Conservation (phyloP, 2,329 filamentous ascomycete species). For the Penicillium concentricum region DNA sequence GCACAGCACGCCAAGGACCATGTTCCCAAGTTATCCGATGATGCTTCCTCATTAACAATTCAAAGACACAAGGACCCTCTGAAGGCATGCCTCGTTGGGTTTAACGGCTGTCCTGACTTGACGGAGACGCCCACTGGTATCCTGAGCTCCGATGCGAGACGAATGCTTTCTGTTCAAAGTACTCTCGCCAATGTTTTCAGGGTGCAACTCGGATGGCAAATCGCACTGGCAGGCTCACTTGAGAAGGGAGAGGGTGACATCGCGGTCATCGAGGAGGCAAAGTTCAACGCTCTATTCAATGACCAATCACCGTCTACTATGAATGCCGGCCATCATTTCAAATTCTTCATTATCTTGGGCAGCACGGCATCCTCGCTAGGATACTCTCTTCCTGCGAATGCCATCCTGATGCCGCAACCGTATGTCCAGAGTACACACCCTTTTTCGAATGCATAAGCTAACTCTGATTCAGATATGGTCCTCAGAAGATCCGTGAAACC, state of each 20-base stretch:
- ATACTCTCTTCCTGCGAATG: constrained; percentile 7
- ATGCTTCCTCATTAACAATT: not conserved
- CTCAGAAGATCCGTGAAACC: constrained; percentile 26
- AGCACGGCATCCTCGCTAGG: not conserved
- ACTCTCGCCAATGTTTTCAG: constrained; percentile 27
- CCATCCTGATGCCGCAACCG: constrained; percentile 29
- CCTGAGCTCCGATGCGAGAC: constrained; percentile 27
- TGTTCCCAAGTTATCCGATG: not conserved
- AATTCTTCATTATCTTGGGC: constrained; percentile 24
- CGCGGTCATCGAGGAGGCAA: constrained; percentile 28
- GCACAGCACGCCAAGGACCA: constrained; percentile 9
- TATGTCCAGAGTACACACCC: constrained; percentile 10
- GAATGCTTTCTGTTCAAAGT: constrained; percentile 28
- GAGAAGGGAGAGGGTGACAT: constrained; percentile 26
- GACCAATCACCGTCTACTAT: constrained; percentile 7
- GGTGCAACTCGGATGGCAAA: constrained; percentile 23
- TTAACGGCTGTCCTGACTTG: constrained; percentile 26
- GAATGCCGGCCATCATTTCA: constrained; percentile 4
- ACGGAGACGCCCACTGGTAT: constrained; percentile 23
- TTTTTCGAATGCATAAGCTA: constrained; percentile 3
- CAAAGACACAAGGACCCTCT: not conserved
- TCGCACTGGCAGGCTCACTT: constrained; percentile 26
- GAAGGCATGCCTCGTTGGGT: constrained; percentile 29
- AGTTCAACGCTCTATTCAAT: constrained; percentile 14
- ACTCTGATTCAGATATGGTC: constrained; percentile 24